Conservation (phyloP, 768 basidiomycete genomes). For the Amanita thiersii region DNA sequence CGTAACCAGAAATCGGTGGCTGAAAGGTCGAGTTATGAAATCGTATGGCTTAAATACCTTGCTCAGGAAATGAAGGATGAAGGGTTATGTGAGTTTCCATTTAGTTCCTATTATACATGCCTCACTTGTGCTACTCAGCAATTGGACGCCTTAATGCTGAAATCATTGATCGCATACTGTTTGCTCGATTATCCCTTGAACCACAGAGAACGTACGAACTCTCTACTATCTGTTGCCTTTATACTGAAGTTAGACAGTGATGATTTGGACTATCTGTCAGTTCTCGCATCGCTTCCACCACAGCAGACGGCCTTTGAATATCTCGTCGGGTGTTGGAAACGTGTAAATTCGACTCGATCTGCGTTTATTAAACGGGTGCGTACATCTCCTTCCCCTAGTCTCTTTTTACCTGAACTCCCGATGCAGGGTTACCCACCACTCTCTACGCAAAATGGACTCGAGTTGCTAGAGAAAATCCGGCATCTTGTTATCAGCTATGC, state of each 20-base stretch:
- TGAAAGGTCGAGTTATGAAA: constrained; percentile 51
- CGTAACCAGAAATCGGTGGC: constrained; percentile 21
- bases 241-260: constrained; percentile 33
- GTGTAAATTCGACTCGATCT: constrained; percentile 51
- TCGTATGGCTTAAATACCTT: constrained; percentile 80
- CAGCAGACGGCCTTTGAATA: constrained; percentile 85
- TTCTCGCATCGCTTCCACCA: constrained; percentile 68
- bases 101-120: constrained; percentile 4
- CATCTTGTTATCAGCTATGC: constrained; percentile 82
- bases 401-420: neutral
- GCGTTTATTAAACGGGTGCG: constrained; percentile 59
- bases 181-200: constrained; percentile 76
- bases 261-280: constrained; percentile 66
- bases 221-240: neutral
- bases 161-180: constrained; percentile 71
- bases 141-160: constrained; percentile 43
- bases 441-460: constrained; percentile 53
- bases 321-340: constrained; percentile 86
- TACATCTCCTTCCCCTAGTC: neutral
- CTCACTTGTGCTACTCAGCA: constrained; percentile 17
- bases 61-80: constrained; percentile 62
- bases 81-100: constrained; percentile 30
- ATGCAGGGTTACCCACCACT: constrained; percentile 50
- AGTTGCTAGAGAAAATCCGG: constrained; percentile 68
- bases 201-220: constrained; percentile 54